Conservation (phyloP, 371 early-diverging fungal species). For the Mucor indicus region DNA sequence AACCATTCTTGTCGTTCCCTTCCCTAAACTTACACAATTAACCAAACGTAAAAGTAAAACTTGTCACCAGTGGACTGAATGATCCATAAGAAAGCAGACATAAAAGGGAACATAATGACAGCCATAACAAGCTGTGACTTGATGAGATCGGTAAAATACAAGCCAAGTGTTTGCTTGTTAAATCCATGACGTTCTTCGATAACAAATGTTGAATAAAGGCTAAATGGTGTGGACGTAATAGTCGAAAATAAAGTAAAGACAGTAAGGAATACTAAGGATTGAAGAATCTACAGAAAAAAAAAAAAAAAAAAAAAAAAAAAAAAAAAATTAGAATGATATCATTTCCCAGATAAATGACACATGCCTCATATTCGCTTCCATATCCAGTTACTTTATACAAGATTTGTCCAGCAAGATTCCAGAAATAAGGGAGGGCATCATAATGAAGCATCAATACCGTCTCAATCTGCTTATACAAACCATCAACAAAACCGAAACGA, state of each 20-base stretch:
- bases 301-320: neutral
- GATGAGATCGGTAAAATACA: slow-evolving; percentile 83
- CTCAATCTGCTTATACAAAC: slow-evolving; percentile 59
- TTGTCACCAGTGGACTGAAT: slow-evolving; percentile 79
- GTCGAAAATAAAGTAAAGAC: slow-evolving; percentile 63
- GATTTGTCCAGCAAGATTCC: slow-evolving; percentile 61
- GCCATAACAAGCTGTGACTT: slow-evolving; percentile 70
- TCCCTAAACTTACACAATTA: slow-evolving; percentile 65
- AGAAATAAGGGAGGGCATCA: slow-evolving; percentile 74
- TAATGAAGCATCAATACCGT: slow-evolving; percentile 62
- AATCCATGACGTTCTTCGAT: slow-evolving; percentile 95
- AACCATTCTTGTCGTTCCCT: neutral
- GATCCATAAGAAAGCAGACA: slow-evolving; percentile 82
- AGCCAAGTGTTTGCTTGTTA: slow-evolving; percentile 88
- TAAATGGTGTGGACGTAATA: slow-evolving; percentile 75
- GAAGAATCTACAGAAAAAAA: slow-evolving; percentile 28
- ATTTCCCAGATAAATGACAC: neutral
- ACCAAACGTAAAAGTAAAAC: slow-evolving; percentile 90
- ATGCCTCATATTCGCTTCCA: slow-evolving; percentile 70
- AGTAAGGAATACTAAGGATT: slow-evolving; percentile 77
- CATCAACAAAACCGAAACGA: slow-evolving; percentile 70
- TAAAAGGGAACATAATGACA: slow-evolving; percentile 75
- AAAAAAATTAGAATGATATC: neutral
- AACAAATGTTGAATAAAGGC: slow-evolving; percentile 90
- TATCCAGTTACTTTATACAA: slow-evolving; percentile 57